Base-by-base conservation (phyloP, 192 early-diverging fungal genomes). In the Backusella macrospora region DNA sequence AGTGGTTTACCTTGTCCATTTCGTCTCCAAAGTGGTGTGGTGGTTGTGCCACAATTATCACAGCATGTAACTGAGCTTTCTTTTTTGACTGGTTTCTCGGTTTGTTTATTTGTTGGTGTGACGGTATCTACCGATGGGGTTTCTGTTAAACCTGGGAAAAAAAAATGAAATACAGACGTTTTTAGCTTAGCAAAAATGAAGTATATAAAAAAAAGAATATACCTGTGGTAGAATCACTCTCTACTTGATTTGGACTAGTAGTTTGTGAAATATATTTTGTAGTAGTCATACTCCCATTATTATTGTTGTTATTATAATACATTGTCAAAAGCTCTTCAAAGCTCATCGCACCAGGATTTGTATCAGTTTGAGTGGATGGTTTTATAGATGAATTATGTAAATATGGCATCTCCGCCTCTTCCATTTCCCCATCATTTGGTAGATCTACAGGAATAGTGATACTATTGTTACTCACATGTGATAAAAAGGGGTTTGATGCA, bases 11-110 rank as follows among this genome's bases (percentile, higher is more conserved):
- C 96, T 43, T 88, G 83, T n/a, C 87, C 83, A 79, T 94, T 89
- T 14, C 95, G 83, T 5, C 96, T 87, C 96, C 96, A 98, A 29
- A 98, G 81, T 6, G 94, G 90, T 26, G 96, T 98, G n/a, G 89
- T 90, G 13, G 86, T 92, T 4, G 94, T 96, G 21, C 73, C 48
- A 82, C 96, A 98, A 83, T 98, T 96, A 34, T 76, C 84, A 79
- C 95, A 97, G 46, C 79, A 65, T 8, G 63, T 66, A 62, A 21
- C 52, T 59, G 52, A 59, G 52, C 52, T 59, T 59, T 59, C 52
- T 59, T 59, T 59, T 59, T 59, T 59, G 52, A 59, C 52, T 23
- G 52, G 52, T 59, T 59, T 59, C 26, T 59, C 52, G 26, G 52
- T 59, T 59, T 59, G 52, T 59, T 59, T 59, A 59, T 59, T 59